Evolutionary conservation across 1,284 basidiomycete genomes (phyloP), one percentile per base, ranked within the genome.

Genomic region (Exobasidium cylindrosporum): DNA sequence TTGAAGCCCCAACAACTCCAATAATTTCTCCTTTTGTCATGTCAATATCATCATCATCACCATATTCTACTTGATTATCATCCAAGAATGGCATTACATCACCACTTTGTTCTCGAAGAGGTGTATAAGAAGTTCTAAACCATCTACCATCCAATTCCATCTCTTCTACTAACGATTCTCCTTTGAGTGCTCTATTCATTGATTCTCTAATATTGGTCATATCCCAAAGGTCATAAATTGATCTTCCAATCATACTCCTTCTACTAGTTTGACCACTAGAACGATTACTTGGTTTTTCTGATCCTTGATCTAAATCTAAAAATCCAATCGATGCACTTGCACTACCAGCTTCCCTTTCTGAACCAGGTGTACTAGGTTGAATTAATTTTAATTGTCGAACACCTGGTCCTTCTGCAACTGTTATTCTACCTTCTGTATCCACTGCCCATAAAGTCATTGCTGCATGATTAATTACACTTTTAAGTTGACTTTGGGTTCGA

Each of bases 1-100:
- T 72, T 17, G 74, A 77, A 21, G 80, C 78, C 32, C 79, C 74
- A 29, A 80, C 78, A 43, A 80, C 78, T 30, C 80, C 80, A 6
- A 73, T 72, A 62, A 77, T 72, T 23, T 62, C 21, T 1, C 65
- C 66, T 17, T 40, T 7, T 7, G 17, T 17, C 7, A 40, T 17
- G 35, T 40, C 35, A 10, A 40, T 17, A 40, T 40, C 35, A 10
- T 40, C 35, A 40, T 40, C 35, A 7, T 7, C 35, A 7, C 17
- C 35, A 40, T 40, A 10, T 7, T 10, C 35, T 40, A 10, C 35
- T 7, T 40, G 10, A 17, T 17, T 17, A 40, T 40, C 35, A 17
- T 40, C 35, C 35, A 40, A 17, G 35, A 40, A 40, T 31, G 71
- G 65, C 62, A 54, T 61, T 45, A 54, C 65, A 17, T 70, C 71